phyloP scores from a whole-genome alignment of 805 yeast species.

The Metschnikowia peoriensis region DNA sequence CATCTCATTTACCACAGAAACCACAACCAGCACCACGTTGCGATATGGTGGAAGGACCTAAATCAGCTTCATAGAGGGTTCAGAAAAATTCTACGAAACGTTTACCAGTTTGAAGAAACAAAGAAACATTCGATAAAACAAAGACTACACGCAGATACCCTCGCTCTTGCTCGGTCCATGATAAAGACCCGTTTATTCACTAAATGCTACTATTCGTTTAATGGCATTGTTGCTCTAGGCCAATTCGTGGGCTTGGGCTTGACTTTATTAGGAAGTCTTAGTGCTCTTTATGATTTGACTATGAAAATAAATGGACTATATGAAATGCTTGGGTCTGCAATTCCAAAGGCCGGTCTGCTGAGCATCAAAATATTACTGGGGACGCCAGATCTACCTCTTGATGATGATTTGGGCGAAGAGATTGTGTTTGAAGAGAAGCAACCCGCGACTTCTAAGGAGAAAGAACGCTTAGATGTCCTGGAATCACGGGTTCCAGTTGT shows the following conservation, averaged over 20 bases:
- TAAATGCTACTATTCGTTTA: constrained; percentile 57
- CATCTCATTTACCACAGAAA: constrained; percentile 69
- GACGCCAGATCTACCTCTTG: neutral
- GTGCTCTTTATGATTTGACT: constrained; percentile 39
- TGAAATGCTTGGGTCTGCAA: neutral
- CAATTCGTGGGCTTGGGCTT: constrained; percentile 77
- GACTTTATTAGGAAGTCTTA: constrained; percentile 56
- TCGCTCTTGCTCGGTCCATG: constrained; percentile 27
- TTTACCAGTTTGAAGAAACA: constrained; percentile 23
- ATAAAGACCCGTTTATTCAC: constrained; percentile 37
- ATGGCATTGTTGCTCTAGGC: constrained; percentile 67
- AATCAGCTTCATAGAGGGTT: constrained; percentile 59
- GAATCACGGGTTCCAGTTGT: constrained; percentile 12
- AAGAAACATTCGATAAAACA: constrained; percentile 12
- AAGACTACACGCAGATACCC: constrained; percentile 13
- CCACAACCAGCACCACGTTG: constrained; percentile 69
- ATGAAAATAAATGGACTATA: constrained; percentile 3
- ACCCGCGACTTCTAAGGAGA: neutral
- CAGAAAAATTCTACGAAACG: constrained; percentile 36
- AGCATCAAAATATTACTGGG: neutral
- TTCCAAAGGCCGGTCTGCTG: neutral
- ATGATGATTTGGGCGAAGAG: constrained; percentile 19
- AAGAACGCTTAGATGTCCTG: neutral
- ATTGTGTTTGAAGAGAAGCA: constrained; percentile 1
- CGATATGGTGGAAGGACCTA: constrained; percentile 76